These are phyloP conservation scores for Aureobasidium musti DNA, from an alignment of 2,329 filamentous ascomycete genomes.

Conservation along the genomic window DNA sequence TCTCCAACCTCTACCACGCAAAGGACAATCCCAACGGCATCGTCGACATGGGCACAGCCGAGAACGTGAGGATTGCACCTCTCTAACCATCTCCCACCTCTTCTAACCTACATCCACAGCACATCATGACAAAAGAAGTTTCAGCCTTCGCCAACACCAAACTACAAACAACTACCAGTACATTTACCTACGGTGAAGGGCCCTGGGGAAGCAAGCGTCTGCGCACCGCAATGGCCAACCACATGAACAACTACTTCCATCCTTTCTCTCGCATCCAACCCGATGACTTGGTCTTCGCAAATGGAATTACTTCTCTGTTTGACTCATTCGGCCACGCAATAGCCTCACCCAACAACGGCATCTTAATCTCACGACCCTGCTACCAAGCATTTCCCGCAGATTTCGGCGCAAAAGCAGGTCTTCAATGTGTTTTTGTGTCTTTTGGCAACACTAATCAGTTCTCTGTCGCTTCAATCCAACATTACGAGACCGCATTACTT, in stretches of 20 bases:
- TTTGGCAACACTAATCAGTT: conserved; percentile 47
- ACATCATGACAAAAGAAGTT: conserved; percentile 39
- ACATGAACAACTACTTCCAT: conserved; percentile 48
- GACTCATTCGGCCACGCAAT: conserved; percentile 49
- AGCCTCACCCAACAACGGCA: conserved; percentile 49
- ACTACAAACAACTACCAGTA: conserved; percentile 40
- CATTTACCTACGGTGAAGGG: conserved; percentile 48
- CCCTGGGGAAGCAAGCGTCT: conserved; percentile 45
- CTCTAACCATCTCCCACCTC: neutral
- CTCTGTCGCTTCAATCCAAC: conserved; percentile 37
- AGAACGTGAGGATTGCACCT: conserved; percentile 34
- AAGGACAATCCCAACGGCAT: conserved; percentile 38
- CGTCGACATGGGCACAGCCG: conserved; percentile 39
- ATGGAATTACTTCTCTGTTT: conserved; percentile 40
- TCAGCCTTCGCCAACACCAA: conserved; percentile 45
- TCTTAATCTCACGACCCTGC: conserved; percentile 47
- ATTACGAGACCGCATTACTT: conserved; percentile 45
- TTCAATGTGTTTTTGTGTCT: conserved; percentile 46
- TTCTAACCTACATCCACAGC: neutral
- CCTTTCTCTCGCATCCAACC: conserved; percentile 42
- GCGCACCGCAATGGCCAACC: conserved; percentile 45
- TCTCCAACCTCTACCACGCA: conserved; percentile 35
- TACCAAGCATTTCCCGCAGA: conserved; percentile 55
- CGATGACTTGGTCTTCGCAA: conserved; percentile 46
- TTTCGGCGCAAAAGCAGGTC: conserved; percentile 47